These are phyloP conservation scores for Apiospora phragmitis DNA, from an alignment of 2,329 filamentous ascomycete species.

Conservation along the genomic window DNA sequence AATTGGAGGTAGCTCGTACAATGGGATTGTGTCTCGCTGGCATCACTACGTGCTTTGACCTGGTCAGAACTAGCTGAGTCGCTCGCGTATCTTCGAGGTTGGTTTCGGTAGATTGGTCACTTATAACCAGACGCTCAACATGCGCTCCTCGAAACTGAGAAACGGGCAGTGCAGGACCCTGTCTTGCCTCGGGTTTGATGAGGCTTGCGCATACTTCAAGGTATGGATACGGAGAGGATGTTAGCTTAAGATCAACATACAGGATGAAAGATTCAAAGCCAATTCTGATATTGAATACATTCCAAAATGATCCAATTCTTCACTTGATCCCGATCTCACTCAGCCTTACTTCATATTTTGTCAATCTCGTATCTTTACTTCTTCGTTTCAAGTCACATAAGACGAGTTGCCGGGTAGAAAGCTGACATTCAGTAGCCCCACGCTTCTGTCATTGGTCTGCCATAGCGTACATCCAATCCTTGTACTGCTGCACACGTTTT, in stretches of 20 bases:
- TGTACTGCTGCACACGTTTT: not conserved
- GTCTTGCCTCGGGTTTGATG: not conserved
- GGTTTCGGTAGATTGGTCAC: not conserved
- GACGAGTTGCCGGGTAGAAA: not conserved
- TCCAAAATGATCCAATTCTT: not conserved
- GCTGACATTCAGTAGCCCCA: not conserved
- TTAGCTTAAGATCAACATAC: not conserved
- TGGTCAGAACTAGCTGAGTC: not conserved
- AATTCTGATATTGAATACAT: too few relatives aligned
- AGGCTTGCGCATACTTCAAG: not conserved
- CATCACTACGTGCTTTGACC: not conserved
- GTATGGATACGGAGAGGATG: not conserved
- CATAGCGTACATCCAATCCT: not conserved
- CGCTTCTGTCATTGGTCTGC: not conserved
- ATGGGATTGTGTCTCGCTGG: not conserved
- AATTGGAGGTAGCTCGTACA: not conserved
- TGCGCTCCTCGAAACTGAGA: not conserved
- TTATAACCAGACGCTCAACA: not conserved
- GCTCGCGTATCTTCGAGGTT: not conserved
- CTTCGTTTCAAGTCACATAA: not conserved
- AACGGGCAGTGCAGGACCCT: not conserved
- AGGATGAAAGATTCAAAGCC: not conserved
- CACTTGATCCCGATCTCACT: not conserved
- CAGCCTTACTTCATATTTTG: not conserved
- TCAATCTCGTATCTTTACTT: too few relatives aligned